Evolutionary conservation across 1,139 yeast species (phyloP).

Genomic region (Saccharomycopsis hybrid): DNA sequence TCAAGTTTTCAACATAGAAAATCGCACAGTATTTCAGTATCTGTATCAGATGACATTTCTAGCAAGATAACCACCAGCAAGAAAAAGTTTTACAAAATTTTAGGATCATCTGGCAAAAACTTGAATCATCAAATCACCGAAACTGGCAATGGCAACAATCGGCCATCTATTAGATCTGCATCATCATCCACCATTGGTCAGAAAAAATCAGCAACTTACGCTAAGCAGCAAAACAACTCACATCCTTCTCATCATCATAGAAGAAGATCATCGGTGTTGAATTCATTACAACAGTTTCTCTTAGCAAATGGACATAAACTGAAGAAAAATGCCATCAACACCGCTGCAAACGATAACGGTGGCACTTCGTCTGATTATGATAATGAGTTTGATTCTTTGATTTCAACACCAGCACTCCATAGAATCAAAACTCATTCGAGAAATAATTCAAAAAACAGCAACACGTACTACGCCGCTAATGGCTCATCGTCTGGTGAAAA

Average conservation of each 20-base stretch:
- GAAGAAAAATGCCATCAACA: too few species aligned
- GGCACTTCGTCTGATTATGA: background rate
- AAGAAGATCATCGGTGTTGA: slow-evolving; percentile 12
- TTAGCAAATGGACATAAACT: too few species aligned
- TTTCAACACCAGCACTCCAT: slow-evolving; percentile 13
- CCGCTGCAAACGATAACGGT: too few species aligned
- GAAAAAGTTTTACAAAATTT: slow-evolving; percentile 6
- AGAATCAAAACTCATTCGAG: slow-evolving; percentile 8
- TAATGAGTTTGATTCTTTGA: slow-evolving; percentile 7
- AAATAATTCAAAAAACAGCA: slow-evolving; percentile 6
- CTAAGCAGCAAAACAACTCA: background rate
- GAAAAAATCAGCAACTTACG: background rate
- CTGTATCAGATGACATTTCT: slow-evolving; percentile 12
- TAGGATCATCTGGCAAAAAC: slow-evolving; percentile 4
- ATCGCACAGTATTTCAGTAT: slow-evolving; percentile 18
- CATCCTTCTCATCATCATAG: too few species aligned
- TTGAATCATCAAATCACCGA: background rate
- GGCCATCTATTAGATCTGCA: too few species aligned
- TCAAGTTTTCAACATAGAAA: slow-evolving; percentile 12
- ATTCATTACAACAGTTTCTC: slow-evolving; percentile 5
- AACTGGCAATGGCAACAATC: background rate
- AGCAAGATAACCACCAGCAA: background rate
- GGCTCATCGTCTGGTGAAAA: too few species aligned
- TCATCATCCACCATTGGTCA: too few species aligned
- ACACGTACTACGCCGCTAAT: background rate